These are phyloP conservation scores for Spongospora subterranea DNA, from an alignment of 208 protist genomes.

Conservation along the genomic window DNA sequence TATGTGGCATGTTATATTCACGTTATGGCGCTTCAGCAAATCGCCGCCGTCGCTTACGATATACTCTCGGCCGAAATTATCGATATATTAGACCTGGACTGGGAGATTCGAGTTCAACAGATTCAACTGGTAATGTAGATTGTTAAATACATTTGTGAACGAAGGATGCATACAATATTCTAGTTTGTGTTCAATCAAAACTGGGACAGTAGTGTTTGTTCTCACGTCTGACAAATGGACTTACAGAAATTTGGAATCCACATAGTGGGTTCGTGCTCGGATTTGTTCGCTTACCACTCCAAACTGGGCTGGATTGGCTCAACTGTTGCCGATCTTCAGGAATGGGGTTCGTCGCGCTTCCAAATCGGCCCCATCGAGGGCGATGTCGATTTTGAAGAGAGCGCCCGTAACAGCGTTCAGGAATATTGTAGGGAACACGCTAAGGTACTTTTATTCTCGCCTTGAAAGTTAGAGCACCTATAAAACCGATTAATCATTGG, in stretches of 20 bases:
- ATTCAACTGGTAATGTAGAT: background rate
- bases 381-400: background rate
- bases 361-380: background rate
- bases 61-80: background rate
- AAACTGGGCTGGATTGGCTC: background rate
- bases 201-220: too few species aligned
- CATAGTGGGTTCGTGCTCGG: background rate
- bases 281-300: background rate
- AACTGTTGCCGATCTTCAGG: background rate
- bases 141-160: too few species aligned
- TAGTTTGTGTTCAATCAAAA: too few species aligned
- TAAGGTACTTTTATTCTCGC: background rate
- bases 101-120: background rate
- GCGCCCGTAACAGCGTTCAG: background rate
- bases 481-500: background rate
- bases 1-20: background rate
- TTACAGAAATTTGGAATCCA: constrained; percentile 29
- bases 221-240: too few species aligned
- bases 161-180: too few species aligned
- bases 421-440: background rate
- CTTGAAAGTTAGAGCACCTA: background rate
- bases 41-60: background rate
- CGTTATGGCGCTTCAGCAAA: background rate
- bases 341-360: background rate
- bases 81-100: constrained; percentile 27